A percentile compares a stretch with the other conserved stretches of the same genome.
Evolutionary conservation across 2,329 filamentous ascomycete species (phyloP).

Genomic region (Stemphylium lycopersici): DNA sequence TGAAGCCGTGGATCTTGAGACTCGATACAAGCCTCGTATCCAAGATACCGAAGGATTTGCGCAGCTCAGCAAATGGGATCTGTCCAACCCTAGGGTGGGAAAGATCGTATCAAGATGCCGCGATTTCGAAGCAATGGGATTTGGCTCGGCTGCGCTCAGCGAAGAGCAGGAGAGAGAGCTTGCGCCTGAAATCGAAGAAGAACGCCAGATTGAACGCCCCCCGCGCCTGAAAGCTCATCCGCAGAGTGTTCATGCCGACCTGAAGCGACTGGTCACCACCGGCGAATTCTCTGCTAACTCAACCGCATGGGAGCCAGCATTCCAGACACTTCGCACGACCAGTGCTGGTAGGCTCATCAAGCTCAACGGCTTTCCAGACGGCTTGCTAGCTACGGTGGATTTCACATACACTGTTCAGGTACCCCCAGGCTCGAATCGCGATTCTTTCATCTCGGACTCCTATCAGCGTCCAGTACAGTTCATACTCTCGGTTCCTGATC

Average conservation of each 20-base stretch:
- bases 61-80: constrained; percentile 18
- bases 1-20: constrained; percentile 60
- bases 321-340: constrained; percentile 51
- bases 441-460: constrained; percentile 1
- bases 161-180: constrained; percentile 76
- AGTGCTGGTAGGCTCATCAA: constrained; percentile 49
- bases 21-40: constrained; percentile 57
- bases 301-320: constrained; percentile 54
- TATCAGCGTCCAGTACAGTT: constrained; percentile 63
- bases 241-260: constrained; percentile 54
- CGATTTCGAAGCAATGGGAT: constrained; percentile 34
- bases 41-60: neutral
- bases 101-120: constrained; percentile 28
- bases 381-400: constrained; percentile 58
- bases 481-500: constrained; percentile 50
- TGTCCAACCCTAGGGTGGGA: constrained; percentile 22
- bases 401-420: constrained; percentile 56
- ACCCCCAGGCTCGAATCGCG: constrained; percentile 3
- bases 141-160: constrained; percentile 52
- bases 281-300: constrained; percentile 43
- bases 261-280: constrained; percentile 50
- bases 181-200: constrained; percentile 66
- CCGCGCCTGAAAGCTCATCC: constrained; percentile 43
- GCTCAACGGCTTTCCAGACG: constrained; percentile 44
- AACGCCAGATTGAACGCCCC: constrained; percentile 62